phyloP scores from a whole-genome alignment of 2,329 filamentous ascomycete species.

The Pestalotiopsis sp. region DNA sequence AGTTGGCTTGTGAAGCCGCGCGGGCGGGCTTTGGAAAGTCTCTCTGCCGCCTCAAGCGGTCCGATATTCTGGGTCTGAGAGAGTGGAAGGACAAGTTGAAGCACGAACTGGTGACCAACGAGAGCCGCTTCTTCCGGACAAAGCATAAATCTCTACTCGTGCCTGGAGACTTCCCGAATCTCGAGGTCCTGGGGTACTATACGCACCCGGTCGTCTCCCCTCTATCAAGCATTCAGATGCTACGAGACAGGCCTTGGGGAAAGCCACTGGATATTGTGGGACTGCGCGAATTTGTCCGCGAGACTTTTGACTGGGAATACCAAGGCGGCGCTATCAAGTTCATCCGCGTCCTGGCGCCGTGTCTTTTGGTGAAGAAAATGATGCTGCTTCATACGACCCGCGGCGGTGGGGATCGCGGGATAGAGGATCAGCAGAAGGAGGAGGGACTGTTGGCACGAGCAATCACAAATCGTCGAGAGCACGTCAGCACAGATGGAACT shows the following conservation, averaged over 20 bases:
- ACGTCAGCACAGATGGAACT: conserved; percentile 74
- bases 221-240: conserved; percentile 52
- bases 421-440: conserved; percentile 41
- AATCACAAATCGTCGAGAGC: conserved; percentile 69
- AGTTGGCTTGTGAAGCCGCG: conserved; percentile 87
- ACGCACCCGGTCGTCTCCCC: conserved; percentile 83
- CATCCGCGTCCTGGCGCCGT: conserved; percentile 76
- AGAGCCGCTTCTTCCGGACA: conserved; percentile 76
- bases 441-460: conserved; percentile 61
- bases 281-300: conserved; percentile 73
- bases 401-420: conserved; percentile 27
- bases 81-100: conserved; percentile 74
- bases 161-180: conserved; percentile 79
- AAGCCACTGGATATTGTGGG: conserved; percentile 64
- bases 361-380: conserved; percentile 68
- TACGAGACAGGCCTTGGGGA: conserved; percentile 63
- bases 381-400: conserved; percentile 39
- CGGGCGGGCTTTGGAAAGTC: conserved; percentile 82
- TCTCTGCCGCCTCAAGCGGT: conserved; percentile 66
- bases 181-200: conserved; percentile 82
- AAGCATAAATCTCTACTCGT: conserved; percentile 76
- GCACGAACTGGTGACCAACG: conserved; percentile 81
- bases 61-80: conserved; percentile 60
- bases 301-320: conserved; percentile 86
- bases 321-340: conserved; percentile 82